Evolutionary conservation across 208 protist species (phyloP).

Genomic region (Lotmaria passim): DNA sequence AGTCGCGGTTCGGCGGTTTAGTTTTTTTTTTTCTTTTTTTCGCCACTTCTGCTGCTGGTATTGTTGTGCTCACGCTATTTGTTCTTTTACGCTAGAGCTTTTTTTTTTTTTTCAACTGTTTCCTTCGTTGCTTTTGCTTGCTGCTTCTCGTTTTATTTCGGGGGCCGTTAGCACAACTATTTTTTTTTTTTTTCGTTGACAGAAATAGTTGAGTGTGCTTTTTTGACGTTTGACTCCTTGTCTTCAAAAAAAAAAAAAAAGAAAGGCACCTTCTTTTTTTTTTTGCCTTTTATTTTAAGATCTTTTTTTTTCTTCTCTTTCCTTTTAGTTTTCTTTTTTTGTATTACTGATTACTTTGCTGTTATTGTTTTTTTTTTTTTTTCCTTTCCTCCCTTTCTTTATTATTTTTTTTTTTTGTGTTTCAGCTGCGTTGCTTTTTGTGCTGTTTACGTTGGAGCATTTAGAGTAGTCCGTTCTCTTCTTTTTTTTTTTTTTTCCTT

Average conservation of each 20-base stretch:
- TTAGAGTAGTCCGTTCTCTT: constrained; percentile 1
- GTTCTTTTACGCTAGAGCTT: constrained; percentile 1
- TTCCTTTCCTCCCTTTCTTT: background rate
- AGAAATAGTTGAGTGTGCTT: too few relatives aligned
- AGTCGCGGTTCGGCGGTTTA: too few relatives aligned
- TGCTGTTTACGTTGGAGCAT: too few relatives aligned
- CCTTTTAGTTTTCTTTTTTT: background rate
- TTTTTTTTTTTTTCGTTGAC: too few relatives aligned
- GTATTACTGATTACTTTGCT: background rate
- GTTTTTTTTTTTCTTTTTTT: background rate
- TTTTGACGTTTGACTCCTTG: background rate
- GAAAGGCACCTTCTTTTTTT: constrained; percentile 6
- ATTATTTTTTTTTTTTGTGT: constrained; percentile 12
- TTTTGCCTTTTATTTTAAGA: constrained; percentile 5
- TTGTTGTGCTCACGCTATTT: constrained; percentile 5
- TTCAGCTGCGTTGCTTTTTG: too few relatives aligned
- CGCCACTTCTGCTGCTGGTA: background rate
- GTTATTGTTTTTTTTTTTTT: constrained; percentile 9
- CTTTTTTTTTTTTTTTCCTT: background rate
- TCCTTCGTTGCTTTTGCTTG: constrained; percentile 12
- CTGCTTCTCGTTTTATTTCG: too few relatives aligned
- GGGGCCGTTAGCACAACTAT: too few relatives aligned
- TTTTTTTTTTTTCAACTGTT: constrained; percentile 21
- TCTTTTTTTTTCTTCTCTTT: constrained; percentile 4
- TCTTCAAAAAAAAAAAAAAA: background rate